Evolutionary conservation across 202 grass and related monocot species (phyloP).

Genomic region (Brachypodium distachyon): DNA sequence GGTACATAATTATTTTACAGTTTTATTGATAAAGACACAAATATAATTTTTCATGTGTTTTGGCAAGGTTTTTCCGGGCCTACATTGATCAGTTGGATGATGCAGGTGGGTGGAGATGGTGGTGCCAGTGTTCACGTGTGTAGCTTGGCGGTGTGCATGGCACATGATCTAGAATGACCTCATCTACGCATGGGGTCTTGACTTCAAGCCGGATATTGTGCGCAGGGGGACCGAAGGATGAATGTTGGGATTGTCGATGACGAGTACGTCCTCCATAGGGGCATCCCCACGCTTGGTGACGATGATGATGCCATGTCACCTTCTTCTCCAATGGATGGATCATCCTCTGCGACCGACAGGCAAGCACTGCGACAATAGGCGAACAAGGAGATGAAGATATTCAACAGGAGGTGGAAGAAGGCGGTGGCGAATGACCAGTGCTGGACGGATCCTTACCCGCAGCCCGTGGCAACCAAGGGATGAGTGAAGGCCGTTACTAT

Average conservation of each 20-base stretch:
- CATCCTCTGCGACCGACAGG: background rate
- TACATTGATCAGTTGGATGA: too few relatives aligned
- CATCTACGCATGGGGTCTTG: constrained; percentile 83
- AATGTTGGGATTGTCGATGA: constrained; percentile 75
- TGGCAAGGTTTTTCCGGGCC: too few relatives aligned
- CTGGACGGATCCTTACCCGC: constrained; percentile 64
- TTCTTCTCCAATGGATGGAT: too few relatives aligned
- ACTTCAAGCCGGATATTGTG: constrained; percentile 88
- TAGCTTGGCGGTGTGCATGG: constrained; percentile 90
- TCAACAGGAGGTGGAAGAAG: constrained; percentile 57
- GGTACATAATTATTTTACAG: too few relatives aligned
- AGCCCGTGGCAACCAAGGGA: background rate
- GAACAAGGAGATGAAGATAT: constrained; percentile 48
- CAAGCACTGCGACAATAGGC: constrained; percentile 47
- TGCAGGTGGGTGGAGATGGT: constrained; percentile 99
- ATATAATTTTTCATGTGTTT: too few relatives aligned
- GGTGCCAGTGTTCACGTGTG: constrained; percentile 83
- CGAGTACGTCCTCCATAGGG: constrained; percentile 64
- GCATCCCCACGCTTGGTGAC: constrained; percentile 59
- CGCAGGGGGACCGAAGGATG: constrained; percentile 41
- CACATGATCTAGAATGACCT: constrained; percentile 97
- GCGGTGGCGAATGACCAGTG: constrained; percentile 44
- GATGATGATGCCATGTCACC: background rate
- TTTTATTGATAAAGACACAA: too few relatives aligned
- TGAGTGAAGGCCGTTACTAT: background rate